These are phyloP conservation scores for Westerdykella ornata DNA, from an alignment of 2,329 filamentous ascomycete genomes.

Conservation along the genomic window DNA sequence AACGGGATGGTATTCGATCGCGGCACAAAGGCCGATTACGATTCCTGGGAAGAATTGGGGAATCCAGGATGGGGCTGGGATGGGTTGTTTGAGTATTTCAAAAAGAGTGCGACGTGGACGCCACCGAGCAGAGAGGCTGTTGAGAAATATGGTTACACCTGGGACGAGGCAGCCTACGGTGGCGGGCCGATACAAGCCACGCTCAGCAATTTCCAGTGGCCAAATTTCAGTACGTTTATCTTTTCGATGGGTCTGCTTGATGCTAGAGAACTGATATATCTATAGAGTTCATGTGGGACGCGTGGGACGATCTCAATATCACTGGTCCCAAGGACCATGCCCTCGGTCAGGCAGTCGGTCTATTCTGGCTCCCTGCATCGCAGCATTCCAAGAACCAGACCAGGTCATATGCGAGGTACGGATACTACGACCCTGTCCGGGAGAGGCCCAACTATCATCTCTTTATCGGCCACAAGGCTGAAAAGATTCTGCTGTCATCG, in stretches of 20 bases:
- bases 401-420: slow-evolving; percentile 29
- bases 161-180: slow-evolving; percentile 11
- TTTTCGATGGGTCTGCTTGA: slow-evolving; percentile 9
- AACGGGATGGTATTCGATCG: slow-evolving; percentile 39
- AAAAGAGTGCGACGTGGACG: slow-evolving; percentile 24
- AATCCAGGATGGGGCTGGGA: slow-evolving; percentile 44
- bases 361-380: slow-evolving; percentile 24
- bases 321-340: slow-evolving; percentile 22
- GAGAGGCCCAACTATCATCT: slow-evolving; percentile 21
- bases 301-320: slow-evolving; percentile 14
- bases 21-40: slow-evolving; percentile 35
- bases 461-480: slow-evolving; percentile 12
- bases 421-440: slow-evolving; percentile 23
- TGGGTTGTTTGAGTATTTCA: slow-evolving; percentile 26
- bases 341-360: slow-evolving; percentile 21
- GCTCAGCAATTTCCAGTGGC: slow-evolving; percentile 6
- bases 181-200: slow-evolving; percentile 6
- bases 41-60: slow-evolving; percentile 53
- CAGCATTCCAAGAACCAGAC: slow-evolving; percentile 23
- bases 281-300: slow-evolving; percentile 8
- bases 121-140: slow-evolving; percentile 9
- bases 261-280: not conserved
- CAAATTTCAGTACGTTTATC: slow-evolving; percentile 14
- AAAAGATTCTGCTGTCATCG: slow-evolving; percentile 6
- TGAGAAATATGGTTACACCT: slow-evolving; percentile 2